Evolutionary conservation across 164 flowering plant species (phyloP), one percentile per base, ranked within the genome.

Genomic region (Vitis amurensis): DNA sequence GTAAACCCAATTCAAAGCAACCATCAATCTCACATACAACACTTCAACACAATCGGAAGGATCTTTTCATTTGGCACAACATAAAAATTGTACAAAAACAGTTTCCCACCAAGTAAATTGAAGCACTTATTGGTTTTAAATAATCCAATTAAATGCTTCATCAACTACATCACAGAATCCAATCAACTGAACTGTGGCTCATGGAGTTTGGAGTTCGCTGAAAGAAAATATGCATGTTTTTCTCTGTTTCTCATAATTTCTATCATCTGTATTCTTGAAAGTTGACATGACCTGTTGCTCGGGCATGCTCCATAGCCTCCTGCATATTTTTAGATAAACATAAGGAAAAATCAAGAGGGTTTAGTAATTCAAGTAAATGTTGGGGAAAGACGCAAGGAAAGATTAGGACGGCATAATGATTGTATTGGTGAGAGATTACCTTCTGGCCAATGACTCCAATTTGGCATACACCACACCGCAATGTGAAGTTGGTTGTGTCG

Each of bases 401-500:
- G 27, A 51, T 49, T n/a, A 19, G 37, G 11, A 29, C 17, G 0
- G 14, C 11, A 13, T 4, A 31, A 68, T 14, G 52, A 62, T 17
- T 15, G 19, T 2, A 7, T 14, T 6, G 27, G 19, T 50, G 17
- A 27, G 69, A 44, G 9, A 50, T 56, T 8, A 95, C 99, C 98
- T 90, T 89, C 77, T 95, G 96, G 52, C 99, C 99, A 3, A 86
- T 69, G 30, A 91, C 85, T 65, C 99, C 99, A 47, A 85, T 88
- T 81, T 93, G 99, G 86, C 99, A 95, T 14, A 91, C 96, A 11
- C 93, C 98, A 68, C 99, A 95, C 8, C 99, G 94, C 84, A 95
- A 67, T 23, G 96, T 93, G 86, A 95, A 95, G 82, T 88, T 93
- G 61, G 89, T 81, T 17, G 99, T 93, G 78, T 93, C 96, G 0